Conservation (phyloP, 169 alveolate species). For the Fabrea salina region DNA sequence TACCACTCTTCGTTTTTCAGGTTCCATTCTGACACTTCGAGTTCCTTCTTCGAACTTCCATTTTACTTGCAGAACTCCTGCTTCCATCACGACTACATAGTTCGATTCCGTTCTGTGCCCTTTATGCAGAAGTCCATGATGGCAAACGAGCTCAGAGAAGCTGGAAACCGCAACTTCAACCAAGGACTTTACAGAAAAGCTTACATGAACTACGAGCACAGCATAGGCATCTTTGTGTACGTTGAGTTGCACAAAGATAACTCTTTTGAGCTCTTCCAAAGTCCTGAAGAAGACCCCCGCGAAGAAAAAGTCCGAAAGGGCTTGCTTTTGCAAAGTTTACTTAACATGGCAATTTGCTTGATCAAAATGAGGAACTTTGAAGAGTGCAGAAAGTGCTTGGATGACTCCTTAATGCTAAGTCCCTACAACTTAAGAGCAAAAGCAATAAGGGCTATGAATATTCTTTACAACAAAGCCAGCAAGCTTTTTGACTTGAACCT, state of each 20-base stretch:
- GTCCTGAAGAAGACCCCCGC: not conserved
- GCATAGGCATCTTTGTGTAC: not conserved
- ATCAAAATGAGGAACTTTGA: not conserved
- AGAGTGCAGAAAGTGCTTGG: not conserved
- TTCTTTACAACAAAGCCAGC: not conserved
- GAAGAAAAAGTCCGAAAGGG: not conserved
- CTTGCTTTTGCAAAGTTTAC: not conserved
- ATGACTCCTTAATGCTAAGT: not conserved
- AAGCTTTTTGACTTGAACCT: not conserved
- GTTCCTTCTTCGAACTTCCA: not conserved
- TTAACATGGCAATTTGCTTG: not conserved
- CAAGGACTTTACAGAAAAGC: slow-evolving; percentile 6
- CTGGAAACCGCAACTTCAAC: not conserved
- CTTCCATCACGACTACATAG: not conserved
- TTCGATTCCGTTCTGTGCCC: not conserved
- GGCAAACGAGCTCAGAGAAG: not conserved
- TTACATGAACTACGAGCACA: not conserved
- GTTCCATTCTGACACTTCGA: not conserved
- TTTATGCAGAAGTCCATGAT: not conserved
- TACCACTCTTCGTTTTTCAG: not conserved
- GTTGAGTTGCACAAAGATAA: not conserved
- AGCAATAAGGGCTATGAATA: not conserved
- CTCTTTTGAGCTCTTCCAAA: not conserved
- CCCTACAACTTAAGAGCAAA: not conserved
- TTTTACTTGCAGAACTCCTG: not conserved